A percentile compares a stretch with the other conserved stretches of the same genome.
Conservation (phyloP, 768 basidiomycete genomes). For the Tricholoma saponaceum region DNA sequence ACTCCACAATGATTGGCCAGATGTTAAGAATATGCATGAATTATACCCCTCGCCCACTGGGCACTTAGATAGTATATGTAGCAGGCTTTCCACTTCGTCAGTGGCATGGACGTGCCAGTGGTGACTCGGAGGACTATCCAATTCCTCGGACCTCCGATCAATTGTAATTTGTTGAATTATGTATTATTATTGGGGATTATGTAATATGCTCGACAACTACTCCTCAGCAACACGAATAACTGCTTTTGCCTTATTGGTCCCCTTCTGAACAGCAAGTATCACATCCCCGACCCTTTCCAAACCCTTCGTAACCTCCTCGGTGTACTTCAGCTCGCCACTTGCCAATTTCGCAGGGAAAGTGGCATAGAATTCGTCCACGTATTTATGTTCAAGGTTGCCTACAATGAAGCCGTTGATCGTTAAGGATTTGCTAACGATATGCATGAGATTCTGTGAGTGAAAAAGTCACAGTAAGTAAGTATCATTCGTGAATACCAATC, state of each 20-base stretch:
- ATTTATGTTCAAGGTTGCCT: conserved; percentile 25
- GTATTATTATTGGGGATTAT: too few relatives aligned
- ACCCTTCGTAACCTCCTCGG: conserved; percentile 42
- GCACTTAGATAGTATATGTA: too few relatives aligned
- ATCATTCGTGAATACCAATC: not conserved
- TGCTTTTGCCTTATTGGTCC: conserved; percentile 31
- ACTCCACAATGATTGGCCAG: too few relatives aligned
- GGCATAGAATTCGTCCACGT: conserved; percentile 37
- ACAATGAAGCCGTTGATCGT: conserved; percentile 37
- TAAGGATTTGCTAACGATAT: conserved; percentile 38
- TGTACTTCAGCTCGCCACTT: conserved; percentile 42
- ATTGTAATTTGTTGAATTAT: too few relatives aligned
- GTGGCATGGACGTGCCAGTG: too few relatives aligned
- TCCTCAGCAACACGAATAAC: conserved; percentile 32
- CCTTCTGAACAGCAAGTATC: conserved; percentile 29
- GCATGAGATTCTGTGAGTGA: conserved; percentile 30
- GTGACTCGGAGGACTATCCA: too few relatives aligned
- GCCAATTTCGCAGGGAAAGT: conserved; percentile 37
- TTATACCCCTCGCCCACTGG: too few relatives aligned
- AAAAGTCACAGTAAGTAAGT: not conserved
- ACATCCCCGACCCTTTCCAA: conserved; percentile 37
- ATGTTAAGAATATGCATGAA: too few relatives aligned
- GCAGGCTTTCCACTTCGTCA: too few relatives aligned
- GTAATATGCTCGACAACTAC: too few relatives aligned
- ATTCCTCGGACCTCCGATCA: too few relatives aligned